These are phyloP conservation scores for Exophiala spinifera DNA, from an alignment of 2,329 filamentous ascomycete species.

Conservation along the genomic window DNA sequence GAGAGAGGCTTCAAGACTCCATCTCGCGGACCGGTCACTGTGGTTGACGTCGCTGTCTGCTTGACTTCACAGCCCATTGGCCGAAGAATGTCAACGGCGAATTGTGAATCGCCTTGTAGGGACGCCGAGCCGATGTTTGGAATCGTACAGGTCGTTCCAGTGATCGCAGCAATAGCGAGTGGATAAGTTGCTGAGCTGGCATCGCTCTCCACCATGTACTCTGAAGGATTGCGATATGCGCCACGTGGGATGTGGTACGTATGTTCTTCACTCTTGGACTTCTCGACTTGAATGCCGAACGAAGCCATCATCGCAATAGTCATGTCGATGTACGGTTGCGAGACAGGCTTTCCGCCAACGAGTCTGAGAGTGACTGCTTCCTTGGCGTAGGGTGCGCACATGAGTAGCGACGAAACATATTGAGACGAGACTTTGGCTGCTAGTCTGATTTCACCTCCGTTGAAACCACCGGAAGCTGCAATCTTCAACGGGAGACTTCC, in stretches of 20 bases:
- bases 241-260: constrained; percentile 92
- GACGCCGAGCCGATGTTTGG: constrained; percentile 93
- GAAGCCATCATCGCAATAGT: constrained; percentile 95
- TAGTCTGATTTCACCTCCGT: constrained; percentile 83
- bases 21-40: constrained; percentile 78
- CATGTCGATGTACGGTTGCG: constrained; percentile 97
- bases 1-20: constrained; percentile 72
- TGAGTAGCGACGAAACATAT: constrained; percentile 93
- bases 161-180: constrained; percentile 88
- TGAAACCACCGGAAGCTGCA: constrained; percentile 75
- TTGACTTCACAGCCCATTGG: constrained; percentile 93
- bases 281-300: constrained; percentile 79
- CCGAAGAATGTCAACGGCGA: constrained; percentile 81
- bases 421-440: constrained; percentile 97
- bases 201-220: constrained; percentile 93
- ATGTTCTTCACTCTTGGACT: constrained; percentile 73
- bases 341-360: constrained; percentile 95
- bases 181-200: constrained; percentile 97
- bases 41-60: constrained; percentile 82
- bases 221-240: constrained; percentile 74
- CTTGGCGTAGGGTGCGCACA: constrained; percentile 96
- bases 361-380: constrained; percentile 84
- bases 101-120: constrained; percentile 89
- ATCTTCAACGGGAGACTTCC: constrained; percentile 82
- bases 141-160: constrained; percentile 90